These are phyloP conservation scores for Psilocybe subaeruginosa DNA, from an alignment of 768 basidiomycete genomes.

Conservation along the genomic window DNA sequence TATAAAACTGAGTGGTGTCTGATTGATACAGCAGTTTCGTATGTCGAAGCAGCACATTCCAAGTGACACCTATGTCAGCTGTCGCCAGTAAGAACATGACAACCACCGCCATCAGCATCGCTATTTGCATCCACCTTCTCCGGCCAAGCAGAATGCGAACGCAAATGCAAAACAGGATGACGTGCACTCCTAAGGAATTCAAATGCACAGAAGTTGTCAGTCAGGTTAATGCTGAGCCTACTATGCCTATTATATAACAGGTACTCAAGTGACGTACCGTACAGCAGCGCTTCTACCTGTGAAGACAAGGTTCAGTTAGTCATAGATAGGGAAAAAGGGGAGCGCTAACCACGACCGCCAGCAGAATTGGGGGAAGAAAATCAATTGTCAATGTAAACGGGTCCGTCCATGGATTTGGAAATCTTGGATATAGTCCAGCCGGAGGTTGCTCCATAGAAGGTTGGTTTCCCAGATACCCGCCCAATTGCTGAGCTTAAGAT, in stretches of 20 bases:
- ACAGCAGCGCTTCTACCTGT: slow-evolving; percentile 32
- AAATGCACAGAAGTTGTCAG: too few relatives aligned
- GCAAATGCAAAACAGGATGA: slow-evolving; percentile 32
- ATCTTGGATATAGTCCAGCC: neutral
- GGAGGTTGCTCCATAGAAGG: neutral
- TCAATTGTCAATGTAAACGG: neutral
- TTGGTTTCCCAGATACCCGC: too few relatives aligned
- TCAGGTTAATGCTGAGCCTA: neutral
- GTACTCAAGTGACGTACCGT: slow-evolving; percentile 19
- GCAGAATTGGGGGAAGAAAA: slow-evolving; percentile 9
- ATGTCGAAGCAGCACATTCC: slow-evolving; percentile 15
- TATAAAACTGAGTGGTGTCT: slow-evolving; percentile 9
- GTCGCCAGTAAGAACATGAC: slow-evolving; percentile 25
- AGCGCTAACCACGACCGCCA: slow-evolving; percentile 15
- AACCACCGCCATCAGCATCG: slow-evolving; percentile 19
- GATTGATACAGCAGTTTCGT: slow-evolving; percentile 8
- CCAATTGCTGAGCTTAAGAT: too few relatives aligned
- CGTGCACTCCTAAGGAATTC: slow-evolving; percentile 27
- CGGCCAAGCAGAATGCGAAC: slow-evolving; percentile 17
- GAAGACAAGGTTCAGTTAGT: neutral
- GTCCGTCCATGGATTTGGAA: slow-evolving; percentile 8
- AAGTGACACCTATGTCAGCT: slow-evolving; percentile 24
- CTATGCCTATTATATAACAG: too few relatives aligned
- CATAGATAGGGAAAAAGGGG: neutral
- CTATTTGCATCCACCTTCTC: slow-evolving; percentile 12